Evolutionary conservation across 768 basidiomycete species (phyloP).

Genomic region (Leccinum olivaceopallidum): DNA sequence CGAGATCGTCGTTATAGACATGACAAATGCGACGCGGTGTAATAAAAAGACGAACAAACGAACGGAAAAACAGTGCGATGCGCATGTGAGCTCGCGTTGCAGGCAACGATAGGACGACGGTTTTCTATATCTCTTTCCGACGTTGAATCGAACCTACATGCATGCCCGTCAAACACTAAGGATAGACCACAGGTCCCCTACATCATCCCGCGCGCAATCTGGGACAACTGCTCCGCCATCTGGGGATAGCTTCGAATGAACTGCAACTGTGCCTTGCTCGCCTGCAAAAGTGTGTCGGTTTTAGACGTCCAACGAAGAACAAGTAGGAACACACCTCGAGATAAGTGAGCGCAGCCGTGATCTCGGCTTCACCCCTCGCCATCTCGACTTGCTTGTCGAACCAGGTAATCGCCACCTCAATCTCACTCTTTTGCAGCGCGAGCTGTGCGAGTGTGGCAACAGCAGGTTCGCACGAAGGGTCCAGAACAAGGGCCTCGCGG

Average conservation of each 20-base stretch:
- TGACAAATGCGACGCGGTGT: background rate
- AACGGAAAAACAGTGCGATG: background rate
- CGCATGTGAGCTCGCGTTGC: background rate
- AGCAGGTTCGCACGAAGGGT: slow-evolving; percentile 95
- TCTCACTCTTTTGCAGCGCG: slow-evolving; percentile 85
- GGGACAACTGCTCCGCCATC: slow-evolving; percentile 68
- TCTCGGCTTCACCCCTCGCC: slow-evolving; percentile 88
- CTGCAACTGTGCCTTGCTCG: slow-evolving; percentile 77
- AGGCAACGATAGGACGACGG: background rate
- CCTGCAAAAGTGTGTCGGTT: slow-evolving; percentile 43
- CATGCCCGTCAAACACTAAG: slow-evolving; percentile 3
- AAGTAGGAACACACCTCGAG: slow-evolving; percentile 57
- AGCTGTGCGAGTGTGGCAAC: slow-evolving; percentile 95
- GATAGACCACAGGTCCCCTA: slow-evolving; percentile 15
- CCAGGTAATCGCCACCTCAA: slow-evolving; percentile 82
- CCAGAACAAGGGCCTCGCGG: slow-evolving; percentile 82
- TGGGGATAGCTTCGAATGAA: slow-evolving; percentile 85
- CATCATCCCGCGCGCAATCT: slow-evolving; percentile 44
- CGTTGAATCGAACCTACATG: slow-evolving; percentile 11
- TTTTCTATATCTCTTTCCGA: background rate
- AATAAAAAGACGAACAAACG: background rate
- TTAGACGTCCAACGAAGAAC: background rate
- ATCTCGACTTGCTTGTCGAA: slow-evolving; percentile 83
- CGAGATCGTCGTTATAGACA: background rate
- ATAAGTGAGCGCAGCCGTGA: slow-evolving; percentile 75